A percentile compares a stretch with the other conserved stretches of the same genome.
phyloP scores from a whole-genome alignment of 1,284 basidiomycete genomes.

The Ceratorhiza oryzae-sativae region DNA sequence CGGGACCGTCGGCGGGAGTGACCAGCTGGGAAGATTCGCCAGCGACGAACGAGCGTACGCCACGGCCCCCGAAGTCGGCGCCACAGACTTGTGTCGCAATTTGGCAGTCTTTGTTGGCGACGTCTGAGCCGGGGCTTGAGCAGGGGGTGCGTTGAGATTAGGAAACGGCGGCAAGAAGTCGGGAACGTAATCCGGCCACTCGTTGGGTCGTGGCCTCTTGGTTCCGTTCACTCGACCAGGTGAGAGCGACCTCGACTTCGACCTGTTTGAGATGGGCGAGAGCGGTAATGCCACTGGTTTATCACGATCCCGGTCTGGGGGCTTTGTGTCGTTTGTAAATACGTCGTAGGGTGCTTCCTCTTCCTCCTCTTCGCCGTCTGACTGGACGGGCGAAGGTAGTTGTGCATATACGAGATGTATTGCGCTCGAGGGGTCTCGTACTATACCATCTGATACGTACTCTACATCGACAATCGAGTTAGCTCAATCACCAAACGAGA shows the following conservation, averaged over 20 bases:
- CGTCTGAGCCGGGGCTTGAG: conserved; percentile 41
- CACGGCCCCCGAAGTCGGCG: neutral
- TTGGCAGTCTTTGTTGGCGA: conserved; percentile 12
- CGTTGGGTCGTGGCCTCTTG: conserved; percentile 63
- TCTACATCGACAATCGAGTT: conserved; percentile 48
- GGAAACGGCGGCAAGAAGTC: conserved; percentile 73
- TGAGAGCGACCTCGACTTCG: conserved; percentile 44
- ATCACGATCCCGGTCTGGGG: conserved; percentile 40
- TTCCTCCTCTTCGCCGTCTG: conserved; percentile 46
- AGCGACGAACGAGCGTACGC: conserved; percentile 28
- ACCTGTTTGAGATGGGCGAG: conserved; percentile 65
- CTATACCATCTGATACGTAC: conserved; percentile 65
- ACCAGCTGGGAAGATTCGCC: conserved; percentile 1
- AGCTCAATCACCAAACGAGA: conserved; percentile 38
- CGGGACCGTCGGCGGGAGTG: neutral
- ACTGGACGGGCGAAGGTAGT: conserved; percentile 44
- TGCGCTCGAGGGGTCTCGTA: conserved; percentile 60
- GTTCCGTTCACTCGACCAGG: conserved; percentile 8
- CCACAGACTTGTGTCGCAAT: conserved; percentile 11
- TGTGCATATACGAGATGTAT: conserved; percentile 36
- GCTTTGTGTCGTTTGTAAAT: neutral
- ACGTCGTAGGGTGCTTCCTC: conserved; percentile 26
- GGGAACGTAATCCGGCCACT: conserved; percentile 70
- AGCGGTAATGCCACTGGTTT: conserved; percentile 49
- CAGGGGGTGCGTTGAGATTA: conserved; percentile 42